These are phyloP conservation scores for Boletus huronensis DNA, from an alignment of 768 basidiomycete species.

Conservation along the genomic window DNA sequence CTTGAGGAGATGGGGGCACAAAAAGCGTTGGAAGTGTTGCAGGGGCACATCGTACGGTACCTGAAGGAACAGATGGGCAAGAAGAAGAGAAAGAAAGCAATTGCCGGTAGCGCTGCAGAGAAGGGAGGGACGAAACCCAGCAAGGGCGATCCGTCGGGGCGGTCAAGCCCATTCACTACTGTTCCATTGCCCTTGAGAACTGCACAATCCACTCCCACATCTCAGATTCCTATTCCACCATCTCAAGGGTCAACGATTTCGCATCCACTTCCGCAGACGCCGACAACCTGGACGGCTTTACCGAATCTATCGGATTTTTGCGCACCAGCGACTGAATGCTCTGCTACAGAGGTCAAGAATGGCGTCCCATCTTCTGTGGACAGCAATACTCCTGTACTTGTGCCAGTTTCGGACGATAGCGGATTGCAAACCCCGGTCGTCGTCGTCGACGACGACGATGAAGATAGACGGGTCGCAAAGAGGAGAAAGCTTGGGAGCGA, in stretches of 20 bases:
- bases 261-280: slow-evolving; percentile 1
- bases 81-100: slow-evolving; percentile 39
- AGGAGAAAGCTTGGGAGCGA: slow-evolving; percentile 40
- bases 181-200: slow-evolving; percentile 35
- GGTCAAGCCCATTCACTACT: slow-evolving; percentile 44
- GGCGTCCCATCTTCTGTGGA: slow-evolving; percentile 15
- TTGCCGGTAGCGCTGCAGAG: slow-evolving; percentile 32
- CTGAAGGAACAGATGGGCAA: slow-evolving; percentile 66
- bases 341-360: slow-evolving; percentile 16
- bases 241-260: not conserved
- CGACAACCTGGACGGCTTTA: not conserved
- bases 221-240: not conserved
- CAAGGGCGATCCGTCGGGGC: slow-evolving; percentile 33
- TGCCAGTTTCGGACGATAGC: slow-evolving; percentile 25
- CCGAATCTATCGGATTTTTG: slow-evolving; percentile 14
- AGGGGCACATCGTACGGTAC: slow-evolving; percentile 80
- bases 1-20: slow-evolving; percentile 79
- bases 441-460: slow-evolving; percentile 57
- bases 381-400: slow-evolving; percentile 30
- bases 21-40: slow-evolving; percentile 76
- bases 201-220: slow-evolving; percentile 5
- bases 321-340: not conserved
- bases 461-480: slow-evolving; percentile 54
- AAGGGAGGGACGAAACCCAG: slow-evolving; percentile 40
- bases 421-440: slow-evolving; percentile 51